These are phyloP conservation scores for Thelonectria olida DNA, from an alignment of 2,329 filamentous ascomycete genomes.

Conservation along the genomic window DNA sequence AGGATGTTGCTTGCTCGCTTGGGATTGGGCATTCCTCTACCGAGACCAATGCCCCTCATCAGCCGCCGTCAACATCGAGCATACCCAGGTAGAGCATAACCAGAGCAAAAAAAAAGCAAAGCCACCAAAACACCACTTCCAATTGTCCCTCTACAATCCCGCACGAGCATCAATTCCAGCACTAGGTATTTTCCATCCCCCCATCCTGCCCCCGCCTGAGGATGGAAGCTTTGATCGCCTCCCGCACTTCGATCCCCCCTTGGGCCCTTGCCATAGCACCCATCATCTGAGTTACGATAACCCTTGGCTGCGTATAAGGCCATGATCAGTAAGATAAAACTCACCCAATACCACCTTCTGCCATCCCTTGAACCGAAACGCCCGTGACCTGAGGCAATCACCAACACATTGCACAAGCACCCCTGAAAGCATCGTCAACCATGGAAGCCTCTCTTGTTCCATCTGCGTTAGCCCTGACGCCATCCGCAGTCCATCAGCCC, in stretches of 20 bases:
- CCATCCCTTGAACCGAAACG: background rate
- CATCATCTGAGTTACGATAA: background rate
- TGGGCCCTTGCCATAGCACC: background rate
- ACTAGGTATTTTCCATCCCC: background rate
- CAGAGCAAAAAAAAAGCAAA: background rate
- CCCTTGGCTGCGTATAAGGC: background rate
- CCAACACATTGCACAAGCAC: background rate
- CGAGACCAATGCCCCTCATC: background rate
- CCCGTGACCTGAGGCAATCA: background rate
- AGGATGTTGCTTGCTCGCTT: background rate
- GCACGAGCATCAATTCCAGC: background rate
- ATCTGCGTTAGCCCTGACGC: slow-evolving; percentile 8
- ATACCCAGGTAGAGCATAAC: background rate
- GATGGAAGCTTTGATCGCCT: background rate
- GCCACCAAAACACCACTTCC: background rate
- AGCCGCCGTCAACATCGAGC: background rate
- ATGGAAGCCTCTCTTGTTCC: background rate
- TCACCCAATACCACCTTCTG: background rate
- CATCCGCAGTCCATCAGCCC: slow-evolving; percentile 3
- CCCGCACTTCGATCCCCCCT: background rate
- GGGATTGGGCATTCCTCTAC: background rate
- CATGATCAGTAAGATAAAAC: background rate
- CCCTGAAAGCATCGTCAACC: background rate
- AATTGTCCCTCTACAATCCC: background rate
- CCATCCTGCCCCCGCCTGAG: background rate